Conservation (phyloP, 805 yeast genomes). For the Kuraishia hungarica region DNA sequence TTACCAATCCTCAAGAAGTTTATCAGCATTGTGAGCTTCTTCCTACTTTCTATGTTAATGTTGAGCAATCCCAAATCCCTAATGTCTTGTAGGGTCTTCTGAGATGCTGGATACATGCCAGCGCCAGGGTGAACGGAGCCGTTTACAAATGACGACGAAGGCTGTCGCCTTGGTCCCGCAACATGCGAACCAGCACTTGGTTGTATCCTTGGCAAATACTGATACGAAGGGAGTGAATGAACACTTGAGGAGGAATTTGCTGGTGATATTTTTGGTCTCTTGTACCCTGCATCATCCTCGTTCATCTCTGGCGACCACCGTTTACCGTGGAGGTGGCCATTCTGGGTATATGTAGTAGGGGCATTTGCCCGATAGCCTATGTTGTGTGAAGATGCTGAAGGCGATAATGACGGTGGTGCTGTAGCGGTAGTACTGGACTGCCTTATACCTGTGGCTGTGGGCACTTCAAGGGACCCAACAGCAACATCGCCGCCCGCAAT, state of each 20-base stretch:
- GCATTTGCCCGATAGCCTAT: background rate
- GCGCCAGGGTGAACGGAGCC: background rate
- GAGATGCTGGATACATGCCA: slow-evolving; percentile 5
- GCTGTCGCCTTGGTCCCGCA: background rate
- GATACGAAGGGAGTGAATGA: background rate
- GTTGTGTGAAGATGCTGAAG: background rate
- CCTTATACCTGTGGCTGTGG: background rate
- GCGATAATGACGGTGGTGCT: background rate
- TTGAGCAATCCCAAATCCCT: slow-evolving; percentile 25
- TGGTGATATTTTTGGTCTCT: slow-evolving; percentile 12
- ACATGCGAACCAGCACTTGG: background rate
- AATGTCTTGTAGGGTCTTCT: slow-evolving; percentile 21
- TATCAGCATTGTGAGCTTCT: slow-evolving; percentile 67
- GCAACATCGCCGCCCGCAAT: background rate
- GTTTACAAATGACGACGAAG: background rate
- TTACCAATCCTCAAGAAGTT: slow-evolving; percentile 78
- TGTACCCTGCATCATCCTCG: slow-evolving; percentile 4
- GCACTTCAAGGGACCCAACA: background rate
- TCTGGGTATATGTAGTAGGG: background rate
- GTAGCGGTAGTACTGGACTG: background rate
- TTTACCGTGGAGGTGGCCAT: background rate
- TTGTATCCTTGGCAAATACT: background rate
- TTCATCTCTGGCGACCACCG: background rate
- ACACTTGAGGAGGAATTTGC: slow-evolving; percentile 2
- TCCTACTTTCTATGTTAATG: slow-evolving; percentile 55